Evolutionary conservation across 306 rosid species (phyloP).

Genomic region (Lathyrus aphaca): DNA sequence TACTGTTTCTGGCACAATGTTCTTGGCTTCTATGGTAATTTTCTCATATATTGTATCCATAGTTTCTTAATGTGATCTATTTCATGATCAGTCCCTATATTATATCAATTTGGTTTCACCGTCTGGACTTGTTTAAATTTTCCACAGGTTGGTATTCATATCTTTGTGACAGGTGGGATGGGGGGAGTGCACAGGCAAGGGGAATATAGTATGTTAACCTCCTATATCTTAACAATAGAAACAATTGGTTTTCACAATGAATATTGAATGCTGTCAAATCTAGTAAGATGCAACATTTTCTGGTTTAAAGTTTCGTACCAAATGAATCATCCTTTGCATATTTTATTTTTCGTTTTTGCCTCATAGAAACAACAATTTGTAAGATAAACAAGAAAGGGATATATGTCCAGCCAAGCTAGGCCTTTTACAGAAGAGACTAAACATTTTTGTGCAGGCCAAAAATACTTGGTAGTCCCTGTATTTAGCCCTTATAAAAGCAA

Average conservation of each 20-base stretch:
- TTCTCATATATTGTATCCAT: constrained; percentile 14
- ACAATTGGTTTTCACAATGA: constrained; percentile 26
- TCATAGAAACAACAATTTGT: neutral
- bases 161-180: constrained; percentile 91
- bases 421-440: neutral
- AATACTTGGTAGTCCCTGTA: neutral
- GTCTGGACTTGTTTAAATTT: neutral
- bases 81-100: constrained; percentile 2
- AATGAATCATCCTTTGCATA: constrained; percentile 31
- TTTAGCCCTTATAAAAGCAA: too few relatives aligned
- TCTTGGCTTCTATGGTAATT: constrained; percentile 77
- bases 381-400: constrained; percentile 27
- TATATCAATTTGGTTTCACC: constrained; percentile 28
- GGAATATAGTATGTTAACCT: constrained; percentile 66
- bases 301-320: constrained; percentile 20
- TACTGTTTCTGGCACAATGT: constrained; percentile 92
- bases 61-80: constrained; percentile 18
- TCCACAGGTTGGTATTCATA: constrained; percentile 71
- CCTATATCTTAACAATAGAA: constrained; percentile 26
- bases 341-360: constrained; percentile 15
- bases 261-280: constrained; percentile 28
- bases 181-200: constrained; percentile 97
- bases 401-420: constrained; percentile 13
- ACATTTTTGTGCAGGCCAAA: constrained; percentile 10
- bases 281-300: constrained; percentile 13